Percentiles rank a stretch among this genome's conserved stretches.
These are phyloP conservation scores for Penicilliopsis zonata DNA, from an alignment of 495 filamentous ascomycete species.

Conservation along the genomic window DNA sequence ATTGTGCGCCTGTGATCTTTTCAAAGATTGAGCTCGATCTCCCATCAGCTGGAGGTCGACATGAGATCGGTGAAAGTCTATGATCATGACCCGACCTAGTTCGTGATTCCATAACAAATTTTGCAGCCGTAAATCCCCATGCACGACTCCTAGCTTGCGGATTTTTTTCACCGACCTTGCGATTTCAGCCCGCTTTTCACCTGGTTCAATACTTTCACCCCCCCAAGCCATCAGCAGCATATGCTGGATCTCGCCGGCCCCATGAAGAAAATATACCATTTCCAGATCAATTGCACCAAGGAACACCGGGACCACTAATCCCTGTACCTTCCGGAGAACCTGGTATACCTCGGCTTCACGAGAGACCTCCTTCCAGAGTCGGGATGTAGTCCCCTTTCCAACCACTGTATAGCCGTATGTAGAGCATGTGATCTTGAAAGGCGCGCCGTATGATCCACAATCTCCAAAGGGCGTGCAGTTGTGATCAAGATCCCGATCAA, in stretches of 20 bases:
- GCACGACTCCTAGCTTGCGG: slow-evolving; percentile 2
- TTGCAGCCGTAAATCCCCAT: slow-evolving; percentile 2
- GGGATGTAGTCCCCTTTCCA: slow-evolving; percentile 22
- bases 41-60: no score
- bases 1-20: no score
- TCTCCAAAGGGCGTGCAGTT: slow-evolving; percentile 12
- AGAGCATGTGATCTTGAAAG: slow-evolving; percentile 28
- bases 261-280: slow-evolving; percentile 14
- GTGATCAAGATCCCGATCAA: slow-evolving; percentile 13
- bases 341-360: slow-evolving; percentile 25
- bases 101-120: slow-evolving; percentile 9
- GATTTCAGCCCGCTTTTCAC: slow-evolving; percentile 1
- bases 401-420: slow-evolving; percentile 24
- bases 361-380: slow-evolving; percentile 14
- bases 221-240: slow-evolving; percentile 4
- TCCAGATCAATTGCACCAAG: slow-evolving; percentile 24
- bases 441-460: slow-evolving; percentile 15
- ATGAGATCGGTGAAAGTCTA: slow-evolving; percentile 12
- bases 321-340: slow-evolving; percentile 16
- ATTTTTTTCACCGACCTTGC: slow-evolving; percentile 1
- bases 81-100: slow-evolving; percentile 7
- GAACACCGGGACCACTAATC: slow-evolving; percentile 19
- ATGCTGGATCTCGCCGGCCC: slow-evolving; percentile 19
- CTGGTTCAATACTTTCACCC: slow-evolving; percentile 5
- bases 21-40: no score